Conservation (phyloP, 1,284 basidiomycete genomes). For the Trichosporon asahii region DNA sequence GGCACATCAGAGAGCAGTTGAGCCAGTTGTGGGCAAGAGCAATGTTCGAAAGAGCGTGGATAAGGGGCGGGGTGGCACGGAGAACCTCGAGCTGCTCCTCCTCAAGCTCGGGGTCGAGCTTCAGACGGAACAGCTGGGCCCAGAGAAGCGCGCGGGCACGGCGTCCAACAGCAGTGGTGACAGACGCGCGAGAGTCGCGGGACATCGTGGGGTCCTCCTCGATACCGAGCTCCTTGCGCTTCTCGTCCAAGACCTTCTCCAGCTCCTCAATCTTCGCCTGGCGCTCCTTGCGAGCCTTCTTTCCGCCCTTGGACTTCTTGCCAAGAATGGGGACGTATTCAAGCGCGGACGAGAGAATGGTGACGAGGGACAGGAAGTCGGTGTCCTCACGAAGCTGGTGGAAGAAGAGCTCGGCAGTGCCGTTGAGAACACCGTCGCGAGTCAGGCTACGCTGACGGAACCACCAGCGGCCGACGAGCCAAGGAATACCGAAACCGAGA, state of each 20-base stretch:
- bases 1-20: conserved; percentile 69
- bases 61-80: conserved; percentile 66
- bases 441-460: conserved; percentile 87
- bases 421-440: conserved; percentile 84
- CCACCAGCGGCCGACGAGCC: conserved; percentile 95
- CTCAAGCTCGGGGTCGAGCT: conserved; percentile 61
- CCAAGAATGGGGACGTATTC: conserved; percentile 56
- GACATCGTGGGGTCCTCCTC: conserved; percentile 38
- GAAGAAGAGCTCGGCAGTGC: conserved; percentile 86
- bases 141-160: conserved; percentile 73
- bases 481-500: conserved; percentile 82
- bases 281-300: conserved; percentile 50
- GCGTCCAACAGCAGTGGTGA: conserved; percentile 45
- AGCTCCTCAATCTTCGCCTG: conserved; percentile 58
- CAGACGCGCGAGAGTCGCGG: conserved; percentile 31
- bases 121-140: conserved; percentile 77
- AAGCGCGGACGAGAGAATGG: conserved; percentile 69
- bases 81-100: conserved; percentile 68
- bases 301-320: conserved; percentile 37
- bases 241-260: conserved; percentile 59
- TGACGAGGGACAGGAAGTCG: conserved; percentile 68
- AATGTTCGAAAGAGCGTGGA: conserved; percentile 80
- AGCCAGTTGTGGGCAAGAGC: conserved; percentile 87
- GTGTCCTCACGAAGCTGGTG: conserved; percentile 78
- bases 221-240: conserved; percentile 52